Percentiles rank a stretch among this genome's conserved stretches.
phyloP scores from a whole-genome alignment of 352 stramenopile species.

The Pythium vanterpoolii region DNA sequence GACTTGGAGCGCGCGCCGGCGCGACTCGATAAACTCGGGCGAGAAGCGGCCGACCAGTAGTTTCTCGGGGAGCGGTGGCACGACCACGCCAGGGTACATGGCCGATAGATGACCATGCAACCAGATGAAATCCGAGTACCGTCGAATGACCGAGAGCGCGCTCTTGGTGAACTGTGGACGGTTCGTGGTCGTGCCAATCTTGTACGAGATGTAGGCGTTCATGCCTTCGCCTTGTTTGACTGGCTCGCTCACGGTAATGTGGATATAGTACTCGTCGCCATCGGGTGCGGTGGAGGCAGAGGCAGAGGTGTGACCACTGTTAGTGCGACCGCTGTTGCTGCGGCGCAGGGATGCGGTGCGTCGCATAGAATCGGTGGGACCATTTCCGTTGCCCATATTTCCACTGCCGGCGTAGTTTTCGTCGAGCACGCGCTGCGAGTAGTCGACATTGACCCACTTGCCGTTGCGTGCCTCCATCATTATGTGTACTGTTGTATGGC shows the following conservation, averaged over 20 bases:
- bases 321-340: constrained; percentile 12
- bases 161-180: constrained; percentile 81
- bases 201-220: constrained; percentile 98
- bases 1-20: constrained; percentile 72
- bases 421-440: constrained; percentile 62
- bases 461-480: constrained; percentile 52
- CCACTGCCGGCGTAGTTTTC: constrained; percentile 26
- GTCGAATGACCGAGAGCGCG: constrained; percentile 90
- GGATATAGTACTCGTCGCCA: constrained; percentile 39
- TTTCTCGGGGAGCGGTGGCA: constrained; percentile 96
- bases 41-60: constrained; percentile 93
- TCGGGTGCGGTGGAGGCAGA: not conserved
- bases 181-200: constrained; percentile 82
- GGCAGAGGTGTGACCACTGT: not conserved
- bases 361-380: not conserved
- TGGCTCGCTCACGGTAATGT: constrained; percentile 92
- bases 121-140: constrained; percentile 97
- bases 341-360: constrained; percentile 12
- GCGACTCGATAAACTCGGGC: constrained; percentile 89
- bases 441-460: constrained; percentile 89
- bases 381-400: constrained; percentile 14
- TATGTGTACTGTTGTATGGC: not conserved
- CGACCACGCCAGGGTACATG: constrained; percentile 88
- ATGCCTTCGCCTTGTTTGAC: constrained; percentile 96
- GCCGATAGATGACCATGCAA: constrained; percentile 87